These are phyloP conservation scores for Chalara sp. DNA, from an alignment of 2,329 filamentous ascomycete genomes.

Conservation along the genomic window DNA sequence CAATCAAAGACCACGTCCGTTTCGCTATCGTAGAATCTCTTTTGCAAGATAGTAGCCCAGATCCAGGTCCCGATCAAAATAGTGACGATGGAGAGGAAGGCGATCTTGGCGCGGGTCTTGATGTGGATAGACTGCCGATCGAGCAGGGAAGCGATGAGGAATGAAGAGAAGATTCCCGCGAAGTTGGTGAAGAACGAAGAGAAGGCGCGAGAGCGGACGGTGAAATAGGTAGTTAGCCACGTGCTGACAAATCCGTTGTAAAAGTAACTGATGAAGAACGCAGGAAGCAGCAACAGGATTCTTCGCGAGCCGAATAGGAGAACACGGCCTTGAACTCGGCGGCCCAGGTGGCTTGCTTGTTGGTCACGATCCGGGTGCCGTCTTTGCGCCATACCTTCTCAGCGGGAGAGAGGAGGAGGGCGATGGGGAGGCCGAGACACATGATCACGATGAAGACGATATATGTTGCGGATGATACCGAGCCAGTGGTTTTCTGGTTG, in stretches of 20 bases:
- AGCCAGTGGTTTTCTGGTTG: constrained; percentile 25
- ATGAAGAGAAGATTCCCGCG: constrained; percentile 9
- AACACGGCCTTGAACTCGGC: constrained; percentile 31
- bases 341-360: constrained; percentile 23
- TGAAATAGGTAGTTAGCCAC: constrained; percentile 36
- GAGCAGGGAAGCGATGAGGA: constrained; percentile 8
- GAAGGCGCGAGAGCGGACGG: constrained; percentile 33
- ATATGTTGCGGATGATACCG: constrained; percentile 33
- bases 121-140: constrained; percentile 7
- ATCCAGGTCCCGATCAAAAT: constrained; percentile 10
- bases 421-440: constrained; percentile 36
- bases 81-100: constrained; percentile 6
- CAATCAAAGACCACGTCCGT: constrained; percentile 8
- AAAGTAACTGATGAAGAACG: constrained; percentile 34
- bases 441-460: constrained; percentile 41
- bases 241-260: constrained; percentile 35
- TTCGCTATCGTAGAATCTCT: constrained; percentile 3
- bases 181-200: constrained; percentile 23
- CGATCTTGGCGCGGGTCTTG: constrained; percentile 8
- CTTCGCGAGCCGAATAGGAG: constrained; percentile 7
- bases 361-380: constrained; percentile 30
- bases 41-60: constrained; percentile 6
- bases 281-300: constrained; percentile 31
- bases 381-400: constrained; percentile 37
- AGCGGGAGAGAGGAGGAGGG: constrained; percentile 36